Conservation (phyloP, 192 early-diverging fungal genomes). For the Gaertneriomyces semiglobifer region DNA sequence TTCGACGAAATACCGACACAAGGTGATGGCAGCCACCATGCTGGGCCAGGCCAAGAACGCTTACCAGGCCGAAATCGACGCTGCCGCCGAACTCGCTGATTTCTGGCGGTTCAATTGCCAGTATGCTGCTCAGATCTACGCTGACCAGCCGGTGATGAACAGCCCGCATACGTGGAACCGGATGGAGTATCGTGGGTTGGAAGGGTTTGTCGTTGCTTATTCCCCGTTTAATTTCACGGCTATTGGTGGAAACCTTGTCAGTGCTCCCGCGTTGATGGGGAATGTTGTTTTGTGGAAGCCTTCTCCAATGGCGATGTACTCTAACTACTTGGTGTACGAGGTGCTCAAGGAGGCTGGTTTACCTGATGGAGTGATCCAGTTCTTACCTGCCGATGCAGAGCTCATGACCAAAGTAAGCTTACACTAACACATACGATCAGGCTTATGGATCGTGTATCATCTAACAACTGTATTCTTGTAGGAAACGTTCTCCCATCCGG, state of each 20-base stretch:
- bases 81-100: conserved; percentile 90
- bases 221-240: conserved; percentile 99
- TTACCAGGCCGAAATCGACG: conserved; percentile 99
- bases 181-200: conserved; percentile 90
- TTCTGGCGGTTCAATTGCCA: conserved; percentile 95
- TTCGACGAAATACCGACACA: conserved; percentile 82
- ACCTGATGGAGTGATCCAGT: conserved; percentile 96
- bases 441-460: conserved; percentile 2
- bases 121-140: conserved; percentile 89
- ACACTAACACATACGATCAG: not conserved
- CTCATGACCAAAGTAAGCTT: conserved; percentile 62
- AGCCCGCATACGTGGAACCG: conserved; percentile 85
- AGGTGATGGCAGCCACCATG: conserved; percentile 82
- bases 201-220: conserved; percentile 97
- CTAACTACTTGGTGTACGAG: conserved; percentile 87
- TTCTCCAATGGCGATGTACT: conserved; percentile 77
- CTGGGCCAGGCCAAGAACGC: conserved; percentile 97
- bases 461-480: conserved; percentile 1
- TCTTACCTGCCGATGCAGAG: conserved; percentile 86
- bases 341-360: conserved; percentile 94
- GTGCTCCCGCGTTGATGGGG: conserved; percentile 94
- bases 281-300: conserved; percentile 99
- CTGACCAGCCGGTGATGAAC: conserved; percentile 89
- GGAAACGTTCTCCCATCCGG: conserved; percentile 76
- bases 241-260: conserved; percentile 92